Evolutionary conservation across 2,329 filamentous ascomycete species (phyloP).

Genomic region (Chrysoporthe deuterocubensis): DNA sequence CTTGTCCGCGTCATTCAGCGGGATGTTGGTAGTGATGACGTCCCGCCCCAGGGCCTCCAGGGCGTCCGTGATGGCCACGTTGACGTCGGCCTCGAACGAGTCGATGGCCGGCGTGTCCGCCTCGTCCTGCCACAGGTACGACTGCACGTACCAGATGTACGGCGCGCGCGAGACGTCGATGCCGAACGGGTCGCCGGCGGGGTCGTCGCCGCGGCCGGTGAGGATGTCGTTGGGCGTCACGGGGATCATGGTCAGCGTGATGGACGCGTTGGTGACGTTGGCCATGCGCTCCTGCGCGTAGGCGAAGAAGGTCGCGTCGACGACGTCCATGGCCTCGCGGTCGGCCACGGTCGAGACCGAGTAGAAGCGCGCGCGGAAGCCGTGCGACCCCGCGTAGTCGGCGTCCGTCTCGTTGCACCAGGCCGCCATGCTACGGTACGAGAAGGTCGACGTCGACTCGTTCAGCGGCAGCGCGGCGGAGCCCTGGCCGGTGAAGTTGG

Average conservation of each 20-base stretch:
- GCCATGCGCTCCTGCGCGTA: neutral
- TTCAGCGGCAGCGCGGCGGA: neutral
- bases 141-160: constrained; percentile 3
- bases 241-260: constrained; percentile 6
- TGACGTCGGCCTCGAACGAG: constrained; percentile 1
- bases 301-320: constrained; percentile 16
- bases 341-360: constrained; percentile 9
- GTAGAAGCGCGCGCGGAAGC: neutral
- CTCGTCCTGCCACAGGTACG: neutral
- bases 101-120: neutral
- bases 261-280: neutral
- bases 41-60: constrained; percentile 2
- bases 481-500: constrained; percentile 6
- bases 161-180: constrained; percentile 2
- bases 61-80: neutral
- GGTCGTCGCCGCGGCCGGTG: neutral
- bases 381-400: neutral
- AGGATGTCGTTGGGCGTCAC: neutral
- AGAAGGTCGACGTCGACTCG: constrained; percentile 5
- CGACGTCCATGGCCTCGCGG: constrained; percentile 12
- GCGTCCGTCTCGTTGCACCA: constrained; percentile 11
- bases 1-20: constrained; percentile 19
- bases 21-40: constrained; percentile 2
- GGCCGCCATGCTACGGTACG: neutral
- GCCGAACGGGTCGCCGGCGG: constrained; percentile 4